Percentiles rank a stretch among this genome's conserved stretches.
These are phyloP conservation scores for Rhodamnia argentea DNA, from an alignment of 345 rosid genomes.

Conservation along the genomic window DNA sequence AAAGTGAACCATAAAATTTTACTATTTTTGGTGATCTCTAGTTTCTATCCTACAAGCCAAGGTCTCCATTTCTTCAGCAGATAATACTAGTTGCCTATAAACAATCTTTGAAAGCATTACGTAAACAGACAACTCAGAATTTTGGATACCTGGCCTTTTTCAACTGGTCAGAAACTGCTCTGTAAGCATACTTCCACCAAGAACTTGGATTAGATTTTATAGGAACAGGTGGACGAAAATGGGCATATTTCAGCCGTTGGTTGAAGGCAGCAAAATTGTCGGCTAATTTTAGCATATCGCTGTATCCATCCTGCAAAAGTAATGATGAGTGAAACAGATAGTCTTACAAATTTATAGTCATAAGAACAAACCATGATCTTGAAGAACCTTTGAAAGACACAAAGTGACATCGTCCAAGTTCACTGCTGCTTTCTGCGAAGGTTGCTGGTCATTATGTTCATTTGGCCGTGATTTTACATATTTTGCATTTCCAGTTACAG, in stretches of 20 bases:
- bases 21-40: neutral
- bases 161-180: constrained; percentile 76
- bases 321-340: neutral
- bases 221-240: constrained; percentile 73
- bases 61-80: neutral
- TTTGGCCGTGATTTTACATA: constrained; percentile 48
- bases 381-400: constrained; percentile 77
- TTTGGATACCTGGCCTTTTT: constrained; percentile 65
- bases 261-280: constrained; percentile 91
- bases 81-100: neutral
- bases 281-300: constrained; percentile 76
- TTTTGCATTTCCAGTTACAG: constrained; percentile 86
- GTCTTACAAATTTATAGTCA: neutral
- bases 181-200: constrained; percentile 96
- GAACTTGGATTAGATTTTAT: constrained; percentile 62
- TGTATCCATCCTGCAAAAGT: constrained; percentile 70
- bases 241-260: constrained; percentile 80
- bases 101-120: neutral
- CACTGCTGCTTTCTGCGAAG: constrained; percentile 73
- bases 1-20: neutral
- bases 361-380: neutral
- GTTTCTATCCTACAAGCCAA: neutral
- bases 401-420: constrained; percentile 92
- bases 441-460: constrained; percentile 30
- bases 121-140: neutral